phyloP scores from a whole-genome alignment of 2,329 filamentous ascomycete species.

The Penicillium sp. region DNA sequence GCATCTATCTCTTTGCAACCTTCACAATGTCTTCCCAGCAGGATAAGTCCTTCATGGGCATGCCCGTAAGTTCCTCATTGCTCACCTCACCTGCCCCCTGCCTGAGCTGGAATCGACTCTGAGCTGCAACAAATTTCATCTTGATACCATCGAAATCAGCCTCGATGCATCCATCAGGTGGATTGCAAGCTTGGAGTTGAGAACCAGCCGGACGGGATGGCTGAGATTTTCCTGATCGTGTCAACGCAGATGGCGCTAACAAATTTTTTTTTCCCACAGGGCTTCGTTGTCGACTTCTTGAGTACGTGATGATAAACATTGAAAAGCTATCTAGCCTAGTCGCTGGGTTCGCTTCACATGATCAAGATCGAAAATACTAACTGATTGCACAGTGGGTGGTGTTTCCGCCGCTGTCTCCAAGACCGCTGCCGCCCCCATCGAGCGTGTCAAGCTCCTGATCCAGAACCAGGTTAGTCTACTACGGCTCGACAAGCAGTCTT shows the following conservation, averaged over 20 bases:
- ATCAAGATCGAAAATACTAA: conserved; percentile 47
- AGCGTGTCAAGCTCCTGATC: conserved; percentile 99
- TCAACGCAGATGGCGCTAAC: conserved; percentile 36
- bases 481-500: conserved; percentile 4
- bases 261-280: conserved; percentile 57
- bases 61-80: conserved; percentile 51
- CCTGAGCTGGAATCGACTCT: conserved; percentile 26
- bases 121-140: conserved; percentile 9
- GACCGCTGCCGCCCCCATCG: conserved; percentile 99
- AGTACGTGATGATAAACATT: conserved; percentile 70
- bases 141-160: conserved; percentile 14
- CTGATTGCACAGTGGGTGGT: conserved; percentile 83
- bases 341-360: neutral
- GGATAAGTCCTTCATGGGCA: conserved; percentile 62
- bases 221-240: neutral
- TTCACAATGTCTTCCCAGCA: conserved; percentile 56
- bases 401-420: conserved; percentile 99
- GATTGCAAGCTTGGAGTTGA: neutral
- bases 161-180: conserved; percentile 9
- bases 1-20: conserved; percentile 49
- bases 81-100: conserved; percentile 13
- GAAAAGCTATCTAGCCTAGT: neutral
- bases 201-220: neutral
- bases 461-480: conserved; percentile 91
- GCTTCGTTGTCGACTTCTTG: conserved; percentile 98